Evolutionary conservation across 768 basidiomycete genomes (phyloP), one percentile per base, ranked within the genome.

Genomic region (Gyrodon lividus): DNA sequence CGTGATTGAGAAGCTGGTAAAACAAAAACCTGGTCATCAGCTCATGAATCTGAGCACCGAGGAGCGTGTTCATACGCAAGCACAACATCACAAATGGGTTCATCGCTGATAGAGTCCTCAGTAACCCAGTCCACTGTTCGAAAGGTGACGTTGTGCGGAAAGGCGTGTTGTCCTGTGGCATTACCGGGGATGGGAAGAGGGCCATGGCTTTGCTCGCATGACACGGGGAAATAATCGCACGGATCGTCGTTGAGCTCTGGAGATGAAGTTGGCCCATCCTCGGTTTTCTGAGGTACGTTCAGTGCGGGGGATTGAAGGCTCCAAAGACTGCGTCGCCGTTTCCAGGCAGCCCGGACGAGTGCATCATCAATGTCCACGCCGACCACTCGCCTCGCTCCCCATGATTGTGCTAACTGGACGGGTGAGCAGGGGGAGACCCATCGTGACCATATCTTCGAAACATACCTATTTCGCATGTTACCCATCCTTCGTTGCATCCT

Each of bases 341-440:
- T 79, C 88, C 89, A 91, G 6, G 92, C 92, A 4, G 73, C 77
- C 28, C 83, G 76, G n/a, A 92, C 74, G 43, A 95, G 76, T 8
- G 76, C 75, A 34, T 83, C 77, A 63, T 94, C 93, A 40, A 96
- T 88, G 64, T 96, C 92, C 0, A 96, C 89, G 1, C 92, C 92
- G 13, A 86, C 71, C 8, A 93, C 87, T 53, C 77, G 78, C n/a
- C 61, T 64, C 5, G 89, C 86, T 2, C 78, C 79, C 66, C 76
- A 76, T 1, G 69, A 67, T 62, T 89, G 91, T 23, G 86, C 90
- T 90, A 54, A 16, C 45, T 48, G 42, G 41, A 14, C 39, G 30
- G 30, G 57, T 41, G 31, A 50, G 35, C n/a, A 22, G 9, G 20
- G 4, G 22, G 38, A 16, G 2, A 28, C 4, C 20, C 28, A 28